Evolutionary conservation across 148 eudicot genomes (phyloP), one percentile per base, ranked within the genome.

Genomic region (Rhododendron vialii): DNA sequence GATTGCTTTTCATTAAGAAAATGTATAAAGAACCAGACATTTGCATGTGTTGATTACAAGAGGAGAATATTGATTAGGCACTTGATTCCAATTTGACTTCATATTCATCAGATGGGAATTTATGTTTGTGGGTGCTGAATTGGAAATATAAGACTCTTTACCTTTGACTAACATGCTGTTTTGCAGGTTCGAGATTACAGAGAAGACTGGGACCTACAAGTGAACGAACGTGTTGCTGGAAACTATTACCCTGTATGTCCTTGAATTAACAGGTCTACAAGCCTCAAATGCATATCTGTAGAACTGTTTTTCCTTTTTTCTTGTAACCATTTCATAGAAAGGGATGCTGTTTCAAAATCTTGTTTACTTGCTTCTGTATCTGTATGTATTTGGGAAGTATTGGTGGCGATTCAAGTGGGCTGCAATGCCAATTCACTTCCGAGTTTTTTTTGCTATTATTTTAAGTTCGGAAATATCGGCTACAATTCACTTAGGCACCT

Each of bases 201-300:
- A 85, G 89, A 84, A 85, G 97, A 94, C 85, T 94, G 97, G 97
- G 90, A 91, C 82, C 90, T 94, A 55, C 91, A 93, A 87, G 92
- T 91, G 78, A 88, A 88, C 88, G 93, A 94, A 86, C 95, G 91
- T 80, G 71, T 94, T 88, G 95, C 97, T 84, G 97, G 95, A 88
- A 94, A 94, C 84, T 94, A 94, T 90, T 94, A 94, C 88, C 97
- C 97, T 35, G 97, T 94, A 93, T 57, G 92, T 85, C 81, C 71
- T 26, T 36, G 75, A 13, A 67, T 67, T 47, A 71, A 48, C 61
- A 17, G 11, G 8, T 69, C 2, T 67, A 20, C 41, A 28, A 18
- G 7, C 63, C 47, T 48, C 63, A 15, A 48, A 48, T 28, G 7
- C 45, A 47, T 48, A 24, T 30, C 18, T 50, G 33, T 24, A 14